Evolutionary conservation across 345 rosid genomes (phyloP).

Genomic region (Raphanus raphanistrum): DNA sequence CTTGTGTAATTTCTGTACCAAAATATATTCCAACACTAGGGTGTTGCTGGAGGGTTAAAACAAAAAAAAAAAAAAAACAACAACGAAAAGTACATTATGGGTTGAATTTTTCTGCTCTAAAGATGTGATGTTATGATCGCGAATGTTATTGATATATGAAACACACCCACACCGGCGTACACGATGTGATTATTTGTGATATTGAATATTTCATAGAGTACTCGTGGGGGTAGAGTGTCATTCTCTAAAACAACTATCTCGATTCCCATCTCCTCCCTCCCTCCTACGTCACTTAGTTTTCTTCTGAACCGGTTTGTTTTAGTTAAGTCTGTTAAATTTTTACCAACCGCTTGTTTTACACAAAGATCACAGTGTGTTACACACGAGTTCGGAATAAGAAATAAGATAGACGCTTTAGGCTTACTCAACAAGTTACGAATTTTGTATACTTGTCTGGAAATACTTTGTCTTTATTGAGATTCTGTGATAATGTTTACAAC

Average conservation of each 20-base stretch:
- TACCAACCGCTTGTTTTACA: no score
- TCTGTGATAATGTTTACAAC: no score
- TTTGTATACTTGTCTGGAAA: no score
- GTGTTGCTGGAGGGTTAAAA: background rate
- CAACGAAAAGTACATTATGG: background rate
- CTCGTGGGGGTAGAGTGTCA: background rate
- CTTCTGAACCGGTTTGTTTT: background rate
- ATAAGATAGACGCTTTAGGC: no score
- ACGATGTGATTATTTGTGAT: background rate
- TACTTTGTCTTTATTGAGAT: no score
- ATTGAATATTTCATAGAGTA: background rate
- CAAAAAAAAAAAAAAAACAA: background rate
- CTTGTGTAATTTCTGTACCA: background rate
- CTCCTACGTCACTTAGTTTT: background rate
- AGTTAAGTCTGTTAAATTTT: no score
- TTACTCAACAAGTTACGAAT: no score
- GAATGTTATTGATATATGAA: background rate
- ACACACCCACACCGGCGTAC: background rate
- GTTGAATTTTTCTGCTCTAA: background rate
- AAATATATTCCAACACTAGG: background rate
- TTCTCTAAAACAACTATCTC: background rate
- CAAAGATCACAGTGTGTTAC: no score
- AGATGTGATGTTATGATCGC: background rate
- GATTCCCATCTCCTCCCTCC: background rate
- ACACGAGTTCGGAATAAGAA: no score